phyloP scores from a whole-genome alignment of 257 asterid species.

The Hygrophila difformis region DNA sequence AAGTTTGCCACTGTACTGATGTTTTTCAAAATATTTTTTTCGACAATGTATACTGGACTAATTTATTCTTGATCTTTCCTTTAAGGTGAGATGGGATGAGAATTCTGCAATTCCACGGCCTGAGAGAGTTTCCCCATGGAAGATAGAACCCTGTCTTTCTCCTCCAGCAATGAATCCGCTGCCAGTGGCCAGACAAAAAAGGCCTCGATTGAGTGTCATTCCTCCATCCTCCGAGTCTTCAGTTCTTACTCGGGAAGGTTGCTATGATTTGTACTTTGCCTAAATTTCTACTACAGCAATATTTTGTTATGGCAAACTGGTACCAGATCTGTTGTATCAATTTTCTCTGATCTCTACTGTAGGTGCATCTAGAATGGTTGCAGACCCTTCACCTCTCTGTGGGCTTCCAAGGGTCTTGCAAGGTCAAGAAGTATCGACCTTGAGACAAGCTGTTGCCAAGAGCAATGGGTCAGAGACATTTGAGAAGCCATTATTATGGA shows the following conservation, averaged over 20 bases:
- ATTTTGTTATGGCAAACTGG: slow-evolving; percentile 4
- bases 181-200: slow-evolving; percentile 61
- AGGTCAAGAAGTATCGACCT: slow-evolving; percentile 84
- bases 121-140: slow-evolving; percentile 93
- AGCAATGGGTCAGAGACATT: slow-evolving; percentile 55
- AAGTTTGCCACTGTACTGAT: neutral
- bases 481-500: slow-evolving; percentile 53
- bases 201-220: slow-evolving; percentile 59
- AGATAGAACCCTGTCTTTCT: slow-evolving; percentile 77
- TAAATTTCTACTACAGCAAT: slow-evolving; percentile 6
- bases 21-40: neutral
- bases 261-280: slow-evolving; percentile 3
- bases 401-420: slow-evolving; percentile 87
- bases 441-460: slow-evolving; percentile 58
- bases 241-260: slow-evolving; percentile 81
- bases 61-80: neutral
- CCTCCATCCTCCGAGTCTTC: slow-evolving; percentile 79
- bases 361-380: slow-evolving; percentile 61
- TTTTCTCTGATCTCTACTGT: slow-evolving; percentile 7
- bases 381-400: slow-evolving; percentile 63
- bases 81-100: slow-evolving; percentile 96
- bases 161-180: slow-evolving; percentile 84
- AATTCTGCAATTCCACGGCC: slow-evolving; percentile 78
- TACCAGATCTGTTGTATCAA: slow-evolving; percentile 1
- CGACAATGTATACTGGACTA: too few species aligned